phyloP scores from a whole-genome alignment of 345 rosid genomes.

The Boechera retrofracta region DNA sequence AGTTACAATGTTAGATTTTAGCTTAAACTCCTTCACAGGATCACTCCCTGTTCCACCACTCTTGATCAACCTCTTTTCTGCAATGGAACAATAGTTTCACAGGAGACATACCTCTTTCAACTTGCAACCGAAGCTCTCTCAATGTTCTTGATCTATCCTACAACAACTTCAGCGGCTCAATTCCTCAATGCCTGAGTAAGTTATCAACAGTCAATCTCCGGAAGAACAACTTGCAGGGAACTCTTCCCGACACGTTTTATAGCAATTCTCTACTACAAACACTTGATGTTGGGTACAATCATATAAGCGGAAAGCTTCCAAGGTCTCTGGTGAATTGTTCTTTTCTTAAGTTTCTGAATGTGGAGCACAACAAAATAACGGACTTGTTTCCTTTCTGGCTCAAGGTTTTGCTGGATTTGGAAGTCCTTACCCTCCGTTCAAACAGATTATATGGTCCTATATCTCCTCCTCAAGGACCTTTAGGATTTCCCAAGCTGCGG shows the following conservation, averaged over 20 bases:
- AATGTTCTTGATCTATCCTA: background rate
- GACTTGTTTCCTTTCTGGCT: conserved; percentile 2
- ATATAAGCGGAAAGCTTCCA: background rate
- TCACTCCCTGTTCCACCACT: conserved; percentile 12
- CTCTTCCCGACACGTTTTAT: background rate
- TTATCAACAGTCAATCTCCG: background rate
- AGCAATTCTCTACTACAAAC: background rate
- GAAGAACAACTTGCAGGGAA: conserved; percentile 4
- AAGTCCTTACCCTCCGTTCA: conserved; percentile 2
- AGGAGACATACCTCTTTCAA: background rate
- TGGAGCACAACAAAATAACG: background rate
- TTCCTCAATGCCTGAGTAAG: conserved; percentile 3
- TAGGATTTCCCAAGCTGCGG: background rate
- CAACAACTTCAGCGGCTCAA: background rate
- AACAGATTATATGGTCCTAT: background rate
- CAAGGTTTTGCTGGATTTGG: background rate
- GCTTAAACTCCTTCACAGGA: conserved; percentile 1
- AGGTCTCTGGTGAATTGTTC: conserved; percentile 9
- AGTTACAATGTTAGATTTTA: background rate
- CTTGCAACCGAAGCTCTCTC: background rate
- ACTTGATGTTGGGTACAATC: conserved; percentile 9
- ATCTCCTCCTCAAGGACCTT: background rate
- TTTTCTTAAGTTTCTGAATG: background rate
- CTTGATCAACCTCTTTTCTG: conserved; percentile 9
- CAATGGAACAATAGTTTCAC: background rate